Percentiles rank a stretch among this genome's conserved stretches.
These are phyloP conservation scores for Prunus dulcis DNA, from an alignment of 306 rosid genomes.

Conservation along the genomic window DNA sequence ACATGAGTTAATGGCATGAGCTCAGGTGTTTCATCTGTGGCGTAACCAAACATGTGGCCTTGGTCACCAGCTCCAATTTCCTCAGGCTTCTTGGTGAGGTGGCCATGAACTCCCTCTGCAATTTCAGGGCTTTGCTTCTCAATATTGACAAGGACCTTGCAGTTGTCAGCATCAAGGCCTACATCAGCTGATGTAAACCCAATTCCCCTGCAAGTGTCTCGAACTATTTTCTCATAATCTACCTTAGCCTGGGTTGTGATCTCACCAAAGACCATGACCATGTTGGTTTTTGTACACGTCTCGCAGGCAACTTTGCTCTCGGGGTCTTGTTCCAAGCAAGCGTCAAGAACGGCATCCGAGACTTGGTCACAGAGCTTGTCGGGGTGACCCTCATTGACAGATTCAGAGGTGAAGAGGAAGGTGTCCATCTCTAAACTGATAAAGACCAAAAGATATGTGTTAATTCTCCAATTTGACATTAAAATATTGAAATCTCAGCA, in stretches of 20 bases:
- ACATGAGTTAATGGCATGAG: constrained; percentile 81
- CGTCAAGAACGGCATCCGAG: constrained; percentile 74
- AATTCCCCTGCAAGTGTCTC: constrained; percentile 73
- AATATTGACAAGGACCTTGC: constrained; percentile 77
- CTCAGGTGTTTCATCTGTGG: constrained; percentile 74
- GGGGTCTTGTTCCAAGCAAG: constrained; percentile 72
- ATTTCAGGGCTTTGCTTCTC: constrained; percentile 84
- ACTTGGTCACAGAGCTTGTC: constrained; percentile 84
- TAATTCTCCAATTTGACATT: neutral
- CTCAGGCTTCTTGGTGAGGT: constrained; percentile 67
- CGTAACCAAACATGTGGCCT: constrained; percentile 88
- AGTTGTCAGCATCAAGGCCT: constrained; percentile 75
- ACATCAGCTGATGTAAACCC: constrained; percentile 68
- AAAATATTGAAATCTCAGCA: neutral
- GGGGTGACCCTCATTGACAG: constrained; percentile 81
- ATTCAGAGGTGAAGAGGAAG: constrained; percentile 79
- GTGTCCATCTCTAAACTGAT: constrained; percentile 52
- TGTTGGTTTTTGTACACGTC: constrained; percentile 85
- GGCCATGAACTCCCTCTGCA: constrained; percentile 82
- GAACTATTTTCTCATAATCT: constrained; percentile 73
- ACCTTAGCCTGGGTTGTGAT: constrained; percentile 75
- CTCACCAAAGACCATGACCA: constrained; percentile 91
- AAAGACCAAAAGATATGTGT: neutral
- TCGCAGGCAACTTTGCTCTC: constrained; percentile 84
- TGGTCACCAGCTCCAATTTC: constrained; percentile 87